A percentile compares a stretch with the other conserved stretches of the same genome.
phyloP scores from a whole-genome alignment of 495 filamentous ascomycete genomes.

The Pseudomonodictys pantanalensis region DNA sequence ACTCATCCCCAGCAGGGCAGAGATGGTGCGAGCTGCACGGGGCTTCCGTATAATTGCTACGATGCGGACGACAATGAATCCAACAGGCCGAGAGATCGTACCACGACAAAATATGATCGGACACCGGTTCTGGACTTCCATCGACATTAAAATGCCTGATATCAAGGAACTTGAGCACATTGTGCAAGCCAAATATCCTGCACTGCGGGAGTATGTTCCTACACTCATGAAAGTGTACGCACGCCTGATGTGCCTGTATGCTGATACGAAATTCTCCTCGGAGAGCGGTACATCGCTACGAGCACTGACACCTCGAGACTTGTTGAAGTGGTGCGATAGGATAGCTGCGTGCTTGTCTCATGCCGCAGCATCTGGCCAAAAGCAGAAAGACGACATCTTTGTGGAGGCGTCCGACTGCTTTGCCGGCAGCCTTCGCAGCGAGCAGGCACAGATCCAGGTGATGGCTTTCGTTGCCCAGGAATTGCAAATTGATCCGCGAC shows the following conservation, averaged over 20 bases:
- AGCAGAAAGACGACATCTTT: constrained; percentile 82
- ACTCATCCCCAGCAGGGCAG: constrained; percentile 78
- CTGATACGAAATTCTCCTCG: constrained; percentile 52
- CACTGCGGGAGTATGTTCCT: constrained; percentile 65
- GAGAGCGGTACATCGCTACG: constrained; percentile 51
- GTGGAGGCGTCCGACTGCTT: constrained; percentile 89
- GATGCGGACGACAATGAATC: constrained; percentile 71
- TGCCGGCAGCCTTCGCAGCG: constrained; percentile 70
- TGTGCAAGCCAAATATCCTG: constrained; percentile 62
- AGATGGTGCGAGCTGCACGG: constrained; percentile 73
- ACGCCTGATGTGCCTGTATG: constrained; percentile 55
- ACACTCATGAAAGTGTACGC: constrained; percentile 75
- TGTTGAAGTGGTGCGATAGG: constrained; percentile 85
- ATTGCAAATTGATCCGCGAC: constrained; percentile 77
- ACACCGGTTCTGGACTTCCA: constrained; percentile 73
- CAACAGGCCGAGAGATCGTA: constrained; percentile 62
- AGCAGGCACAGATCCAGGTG: constrained; percentile 57
- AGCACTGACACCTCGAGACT: constrained; percentile 69
- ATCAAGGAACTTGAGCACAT: constrained; percentile 74
- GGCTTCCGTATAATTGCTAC: constrained; percentile 91
- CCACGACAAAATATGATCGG: constrained; percentile 64
- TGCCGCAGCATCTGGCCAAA: constrained; percentile 64
- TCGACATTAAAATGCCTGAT: constrained; percentile 63
- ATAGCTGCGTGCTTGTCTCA: constrained; percentile 56
- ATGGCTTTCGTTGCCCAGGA: constrained; percentile 71